Percentiles rank a stretch among this genome's conserved stretches.
Conservation (phyloP, 2,329 filamentous ascomycete genomes). For the Botrytis aclada region DNA sequence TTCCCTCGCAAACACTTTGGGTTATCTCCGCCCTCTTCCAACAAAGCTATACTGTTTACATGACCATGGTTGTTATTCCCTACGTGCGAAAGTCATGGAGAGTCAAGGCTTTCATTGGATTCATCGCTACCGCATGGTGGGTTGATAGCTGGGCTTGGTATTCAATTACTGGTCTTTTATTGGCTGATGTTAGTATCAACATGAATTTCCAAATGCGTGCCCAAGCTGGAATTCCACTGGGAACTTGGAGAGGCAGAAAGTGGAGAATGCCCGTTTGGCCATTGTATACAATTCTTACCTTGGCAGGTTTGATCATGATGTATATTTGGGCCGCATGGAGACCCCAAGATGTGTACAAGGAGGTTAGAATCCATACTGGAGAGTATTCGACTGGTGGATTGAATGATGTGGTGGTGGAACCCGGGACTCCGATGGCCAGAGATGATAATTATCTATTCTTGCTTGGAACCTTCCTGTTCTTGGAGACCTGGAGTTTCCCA, state of each 20-base stretch:
- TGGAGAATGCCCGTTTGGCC: constrained; percentile 37
- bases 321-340: constrained; percentile 44
- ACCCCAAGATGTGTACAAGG: constrained; percentile 39
- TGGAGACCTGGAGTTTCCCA: constrained; percentile 42
- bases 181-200: constrained; percentile 44
- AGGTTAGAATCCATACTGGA: constrained; percentile 42
- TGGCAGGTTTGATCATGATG: constrained; percentile 42
- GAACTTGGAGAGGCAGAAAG: constrained; percentile 12
- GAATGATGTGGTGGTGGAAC: constrained; percentile 38
- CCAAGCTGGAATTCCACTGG: constrained; percentile 29
- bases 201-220: constrained; percentile 41
- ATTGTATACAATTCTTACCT: constrained; percentile 29
- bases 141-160: constrained; percentile 49
- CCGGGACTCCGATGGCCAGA: constrained; percentile 39
- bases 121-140: constrained; percentile 46
- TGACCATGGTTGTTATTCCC: constrained; percentile 47
- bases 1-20: constrained; percentile 46
- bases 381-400: constrained; percentile 42
- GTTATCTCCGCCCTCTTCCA: constrained; percentile 44
- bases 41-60: constrained; percentile 48
- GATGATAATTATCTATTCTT: constrained; percentile 46
- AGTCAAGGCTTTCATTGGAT: constrained; percentile 27
- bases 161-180: constrained; percentile 42
- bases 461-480: constrained; percentile 41
- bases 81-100: constrained; percentile 26